A percentile compares a stretch with the other conserved stretches of the same genome.
phyloP scores from a whole-genome alignment of 73 alveolate genomes.

The Breviolum minutum region DNA sequence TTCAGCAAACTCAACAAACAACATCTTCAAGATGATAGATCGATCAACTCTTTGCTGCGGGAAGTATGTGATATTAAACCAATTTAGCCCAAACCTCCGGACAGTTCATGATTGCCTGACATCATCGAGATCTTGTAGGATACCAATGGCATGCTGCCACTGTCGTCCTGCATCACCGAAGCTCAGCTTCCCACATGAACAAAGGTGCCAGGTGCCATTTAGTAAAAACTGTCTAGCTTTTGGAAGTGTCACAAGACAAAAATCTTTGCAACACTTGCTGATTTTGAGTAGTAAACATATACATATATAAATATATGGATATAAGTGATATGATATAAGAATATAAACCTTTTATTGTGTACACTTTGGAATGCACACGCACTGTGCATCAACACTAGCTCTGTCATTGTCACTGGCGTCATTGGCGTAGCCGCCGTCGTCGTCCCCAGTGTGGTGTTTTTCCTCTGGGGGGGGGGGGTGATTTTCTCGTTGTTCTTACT shows the following conservation, averaged over 20 bases:
- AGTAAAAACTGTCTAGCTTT: neutral
- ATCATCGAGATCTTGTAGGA: neutral
- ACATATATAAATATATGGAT: neutral
- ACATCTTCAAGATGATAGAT: too few relatives aligned
- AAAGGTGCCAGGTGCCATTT: neutral
- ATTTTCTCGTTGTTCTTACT: too few relatives aligned
- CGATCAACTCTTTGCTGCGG: too few relatives aligned
- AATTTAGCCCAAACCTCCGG: too few relatives aligned
- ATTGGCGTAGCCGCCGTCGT: too few relatives aligned
- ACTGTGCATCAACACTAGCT: neutral
- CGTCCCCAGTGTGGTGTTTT: too few relatives aligned
- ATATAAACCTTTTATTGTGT: neutral
- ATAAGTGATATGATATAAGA: neutral
- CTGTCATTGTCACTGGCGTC: too few relatives aligned
- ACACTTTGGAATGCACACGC: neutral
- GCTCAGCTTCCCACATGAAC: neutral
- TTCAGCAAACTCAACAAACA: too few relatives aligned
- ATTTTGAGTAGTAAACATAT: neutral
- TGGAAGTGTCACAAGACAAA: neutral
- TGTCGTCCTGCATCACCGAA: neutral
- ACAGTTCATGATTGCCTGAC: neutral
- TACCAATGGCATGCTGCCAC: neutral
- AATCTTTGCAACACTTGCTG: neutral
- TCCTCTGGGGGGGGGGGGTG: too few relatives aligned
- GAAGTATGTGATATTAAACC: too few relatives aligned